Conservation (phyloP, 1,284 basidiomycete species). For the Cutaneotrichosporon daszewskae region DNA sequence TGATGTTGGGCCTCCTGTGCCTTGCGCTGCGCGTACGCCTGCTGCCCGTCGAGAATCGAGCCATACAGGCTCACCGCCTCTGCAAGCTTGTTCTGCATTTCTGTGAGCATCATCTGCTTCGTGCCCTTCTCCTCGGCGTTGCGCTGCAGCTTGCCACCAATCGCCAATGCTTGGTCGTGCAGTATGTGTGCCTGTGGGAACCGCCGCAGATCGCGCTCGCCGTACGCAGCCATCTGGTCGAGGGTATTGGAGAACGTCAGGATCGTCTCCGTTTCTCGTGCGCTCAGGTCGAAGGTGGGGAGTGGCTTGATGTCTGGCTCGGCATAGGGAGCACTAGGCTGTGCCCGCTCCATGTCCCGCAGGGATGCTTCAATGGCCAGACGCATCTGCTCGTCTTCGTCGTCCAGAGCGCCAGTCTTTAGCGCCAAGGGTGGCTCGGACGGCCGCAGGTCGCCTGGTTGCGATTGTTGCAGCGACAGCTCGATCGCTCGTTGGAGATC, state of each 20-base stretch:
- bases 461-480: conserved; percentile 76
- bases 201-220: conserved; percentile 66
- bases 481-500: conserved; percentile 92
- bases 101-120: conserved; percentile 77
- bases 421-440: conserved; percentile 65
- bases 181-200: conserved; percentile 77
- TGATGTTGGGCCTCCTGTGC: conserved; percentile 39
- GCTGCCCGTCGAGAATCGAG: conserved; percentile 73
- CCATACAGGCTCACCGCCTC: conserved; percentile 89
- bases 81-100: conserved; percentile 90
- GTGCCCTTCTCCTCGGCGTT: conserved; percentile 78
- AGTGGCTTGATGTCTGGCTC: conserved; percentile 53
- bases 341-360: conserved; percentile 71
- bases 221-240: conserved; percentile 72
- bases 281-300: conserved; percentile 70
- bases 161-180: conserved; percentile 72
- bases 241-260: conserved; percentile 83
- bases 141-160: conserved; percentile 76
- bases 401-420: conserved; percentile 55
- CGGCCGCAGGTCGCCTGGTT: conserved; percentile 47
- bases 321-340: conserved; percentile 67
- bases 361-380: conserved; percentile 95
- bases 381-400: conserved; percentile 85
- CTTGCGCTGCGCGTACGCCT: conserved; percentile 41
- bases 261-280: conserved; percentile 74